Evolutionary conservation across 2,329 filamentous ascomycete genomes (phyloP).

Genomic region (Fusarium verticillioides): DNA sequence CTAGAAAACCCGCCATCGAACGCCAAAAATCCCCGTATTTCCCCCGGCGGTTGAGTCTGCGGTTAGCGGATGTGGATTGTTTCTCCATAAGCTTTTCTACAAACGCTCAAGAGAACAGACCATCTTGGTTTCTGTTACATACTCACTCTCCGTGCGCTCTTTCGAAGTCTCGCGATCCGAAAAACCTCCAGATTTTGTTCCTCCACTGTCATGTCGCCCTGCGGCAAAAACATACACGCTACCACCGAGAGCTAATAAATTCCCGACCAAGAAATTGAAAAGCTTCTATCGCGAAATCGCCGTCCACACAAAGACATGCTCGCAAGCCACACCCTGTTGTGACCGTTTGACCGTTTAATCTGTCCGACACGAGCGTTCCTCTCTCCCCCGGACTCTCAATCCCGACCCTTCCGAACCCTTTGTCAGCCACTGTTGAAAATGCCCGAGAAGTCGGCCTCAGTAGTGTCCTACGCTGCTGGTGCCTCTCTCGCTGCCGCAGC

Average conservation of each 20-base stretch:
- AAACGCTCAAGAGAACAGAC: constrained; percentile 9
- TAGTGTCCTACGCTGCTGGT: constrained; percentile 90
- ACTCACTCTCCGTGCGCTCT: constrained; percentile 10
- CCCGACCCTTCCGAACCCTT: constrained; percentile 38
- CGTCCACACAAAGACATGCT: constrained; percentile 37
- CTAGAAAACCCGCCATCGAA: constrained; percentile 42
- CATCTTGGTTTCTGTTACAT: constrained; percentile 22
- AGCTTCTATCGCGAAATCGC: constrained; percentile 6
- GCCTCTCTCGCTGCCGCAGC: constrained; percentile 95
- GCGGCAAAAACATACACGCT: background rate
- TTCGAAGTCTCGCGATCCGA: background rate
- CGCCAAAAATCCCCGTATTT: constrained; percentile 29
- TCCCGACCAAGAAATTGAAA: background rate
- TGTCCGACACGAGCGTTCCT: constrained; percentile 39
- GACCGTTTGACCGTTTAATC: constrained; percentile 37
- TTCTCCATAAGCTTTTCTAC: constrained; percentile 20
- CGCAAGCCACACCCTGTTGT: constrained; percentile 37
- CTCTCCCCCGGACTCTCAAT: constrained; percentile 8
- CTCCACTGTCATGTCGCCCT: constrained; percentile 14
- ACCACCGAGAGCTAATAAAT: constrained; percentile 2
- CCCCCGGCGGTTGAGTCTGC: constrained; percentile 13
- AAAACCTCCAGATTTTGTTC: background rate
- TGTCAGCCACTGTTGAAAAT: constrained; percentile 42
- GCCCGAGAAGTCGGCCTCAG: constrained; percentile 52
- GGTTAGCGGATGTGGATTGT: constrained; percentile 13